A percentile compares a stretch with the other conserved stretches of the same genome.
These are phyloP conservation scores for Euphorbia corollata DNA, from an alignment of 441 rosid species.

Conservation along the genomic window DNA sequence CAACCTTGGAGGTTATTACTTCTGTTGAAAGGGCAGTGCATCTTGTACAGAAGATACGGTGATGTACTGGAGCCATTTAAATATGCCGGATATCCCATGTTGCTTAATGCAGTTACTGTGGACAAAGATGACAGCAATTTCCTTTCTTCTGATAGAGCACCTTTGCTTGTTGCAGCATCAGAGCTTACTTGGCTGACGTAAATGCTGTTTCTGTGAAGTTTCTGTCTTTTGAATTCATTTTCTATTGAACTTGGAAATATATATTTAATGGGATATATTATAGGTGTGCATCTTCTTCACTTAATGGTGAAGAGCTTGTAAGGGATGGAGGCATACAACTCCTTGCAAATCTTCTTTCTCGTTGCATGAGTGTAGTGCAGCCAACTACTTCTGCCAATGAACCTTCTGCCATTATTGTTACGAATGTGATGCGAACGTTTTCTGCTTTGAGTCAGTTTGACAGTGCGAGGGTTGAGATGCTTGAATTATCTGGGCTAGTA, in stretches of 20 bases:
- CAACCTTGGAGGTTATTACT: constrained; percentile 99
- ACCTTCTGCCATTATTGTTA: constrained; percentile 87
- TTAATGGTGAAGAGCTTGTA: constrained; percentile 98
- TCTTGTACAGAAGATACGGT: constrained; percentile 86
- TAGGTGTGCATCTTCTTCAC: constrained; percentile 91
- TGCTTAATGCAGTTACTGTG: constrained; percentile 91
- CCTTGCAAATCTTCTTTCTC: constrained; percentile 80
- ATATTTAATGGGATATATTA: constrained; percentile 15
- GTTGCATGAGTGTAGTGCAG: constrained; percentile 96
- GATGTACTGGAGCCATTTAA: constrained; percentile 87
- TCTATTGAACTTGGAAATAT: constrained; percentile 7
- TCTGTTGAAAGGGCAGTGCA: constrained; percentile 93
- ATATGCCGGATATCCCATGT: constrained; percentile 99
- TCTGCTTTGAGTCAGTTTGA: constrained; percentile 89
- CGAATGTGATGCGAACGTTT: constrained; percentile 87
- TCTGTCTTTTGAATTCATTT: constrained; percentile 14
- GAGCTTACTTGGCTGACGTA: constrained; percentile 98
- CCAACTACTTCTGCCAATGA: constrained; percentile 91
- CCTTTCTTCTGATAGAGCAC: constrained; percentile 83
- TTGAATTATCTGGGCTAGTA: constrained; percentile 67
- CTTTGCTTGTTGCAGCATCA: constrained; percentile 98
- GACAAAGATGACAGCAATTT: constrained; percentile 91
- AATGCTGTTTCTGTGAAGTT: constrained; percentile 19
- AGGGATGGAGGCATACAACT: constrained; percentile 96
- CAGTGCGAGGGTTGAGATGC: constrained; percentile 76